These are phyloP conservation scores for Botrytis hyacinthi DNA, from an alignment of 2,329 filamentous ascomycete species.

Conservation along the genomic window DNA sequence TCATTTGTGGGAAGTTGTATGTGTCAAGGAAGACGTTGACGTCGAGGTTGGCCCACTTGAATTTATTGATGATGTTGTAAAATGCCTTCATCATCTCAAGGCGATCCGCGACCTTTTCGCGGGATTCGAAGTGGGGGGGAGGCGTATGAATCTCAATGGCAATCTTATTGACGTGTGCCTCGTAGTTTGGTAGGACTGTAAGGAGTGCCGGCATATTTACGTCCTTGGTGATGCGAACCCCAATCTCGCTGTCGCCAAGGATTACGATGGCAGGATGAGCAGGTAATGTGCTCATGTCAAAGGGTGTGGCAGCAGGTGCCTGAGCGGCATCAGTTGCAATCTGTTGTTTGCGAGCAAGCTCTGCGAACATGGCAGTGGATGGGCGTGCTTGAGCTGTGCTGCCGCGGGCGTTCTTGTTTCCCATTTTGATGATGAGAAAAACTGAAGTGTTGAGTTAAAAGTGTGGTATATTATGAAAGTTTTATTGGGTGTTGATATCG, in stretches of 20 bases:
- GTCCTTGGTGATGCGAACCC: background rate
- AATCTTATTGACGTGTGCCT: background rate
- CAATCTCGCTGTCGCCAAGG: background rate
- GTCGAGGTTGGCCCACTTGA: background rate
- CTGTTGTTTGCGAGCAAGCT: background rate
- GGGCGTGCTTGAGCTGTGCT: background rate
- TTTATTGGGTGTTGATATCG: background rate
- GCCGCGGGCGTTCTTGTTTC: background rate
- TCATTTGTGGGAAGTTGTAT: background rate
- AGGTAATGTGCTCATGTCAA: background rate
- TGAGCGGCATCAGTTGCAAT: background rate
- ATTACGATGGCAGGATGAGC: background rate
- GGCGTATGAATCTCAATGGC: background rate
- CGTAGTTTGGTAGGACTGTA: background rate
- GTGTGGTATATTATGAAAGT: too few relatives aligned
- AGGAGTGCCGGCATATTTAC: background rate
- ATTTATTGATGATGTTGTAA: background rate
- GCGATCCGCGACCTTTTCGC: background rate
- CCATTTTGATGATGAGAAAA: background rate
- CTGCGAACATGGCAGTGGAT: background rate
- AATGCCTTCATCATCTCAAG: background rate
- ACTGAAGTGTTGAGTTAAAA: too few relatives aligned
- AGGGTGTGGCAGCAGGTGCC: background rate
- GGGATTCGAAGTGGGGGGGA: background rate
- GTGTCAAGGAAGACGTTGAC: background rate